Evolutionary conservation across 768 basidiomycete genomes (phyloP), one percentile per base, ranked within the genome.

Genomic region (Lentinula sp.): DNA sequence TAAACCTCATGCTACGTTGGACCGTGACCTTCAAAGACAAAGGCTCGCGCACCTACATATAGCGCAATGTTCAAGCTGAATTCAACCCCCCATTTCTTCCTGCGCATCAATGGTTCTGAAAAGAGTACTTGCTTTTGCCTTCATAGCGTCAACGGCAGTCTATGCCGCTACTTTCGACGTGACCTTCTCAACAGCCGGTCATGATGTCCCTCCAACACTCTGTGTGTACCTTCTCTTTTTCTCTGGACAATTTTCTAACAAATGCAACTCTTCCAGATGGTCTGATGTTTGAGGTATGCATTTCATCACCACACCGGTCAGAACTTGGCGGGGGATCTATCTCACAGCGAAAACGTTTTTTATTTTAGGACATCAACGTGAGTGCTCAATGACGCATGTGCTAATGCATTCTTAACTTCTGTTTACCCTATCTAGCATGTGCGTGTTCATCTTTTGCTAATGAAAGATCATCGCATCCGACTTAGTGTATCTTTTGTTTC

Each of bases 231-330:
- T 35, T 32, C n/a, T 13, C 15, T 31, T n/a, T 8, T 21, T 16
- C 15, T 23, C 9, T 21, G 8, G 9, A 23, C 13, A 16, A 28
- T 32, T 18, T 16, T 13, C 15, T 15, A 6, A 8, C 10, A 23
- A 32, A 16, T 11, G n/a, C 7, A 18, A 18, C 46, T 9, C 8
- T 18, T 48, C n/a, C 50, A 84, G 83, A 76, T 65, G 83, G 83
- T 5, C 73, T 79, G 60, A 86, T 86, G 83, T 86, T 82, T 49
- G 85, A 87, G 75, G 84, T 79, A 65, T 48, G 68, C n/a, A n/a
- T 23, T 48, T 11, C 23, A 15, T 13, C 50, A 31, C 16, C 8
- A 39, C 8, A 37, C 28, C 28, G 28, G 28, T 28, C 28, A 28
- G 28, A 28, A 28, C 28, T 28, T 28, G 28, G 28, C 28, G 28